Conservation (phyloP, 371 early-diverging fungal species). For the Lichtheimia corymbifera region DNA sequence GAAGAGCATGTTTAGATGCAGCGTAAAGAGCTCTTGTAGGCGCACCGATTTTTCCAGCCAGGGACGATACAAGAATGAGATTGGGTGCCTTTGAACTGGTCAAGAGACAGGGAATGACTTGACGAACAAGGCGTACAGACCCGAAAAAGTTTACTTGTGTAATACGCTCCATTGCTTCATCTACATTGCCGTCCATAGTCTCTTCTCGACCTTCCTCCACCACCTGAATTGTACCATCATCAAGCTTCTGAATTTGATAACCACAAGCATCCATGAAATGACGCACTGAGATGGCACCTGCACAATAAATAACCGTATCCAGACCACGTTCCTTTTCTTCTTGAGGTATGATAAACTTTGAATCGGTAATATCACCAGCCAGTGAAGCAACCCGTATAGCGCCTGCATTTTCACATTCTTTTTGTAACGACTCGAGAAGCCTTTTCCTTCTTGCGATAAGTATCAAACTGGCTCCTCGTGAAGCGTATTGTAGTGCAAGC, state of each 20-base stretch:
- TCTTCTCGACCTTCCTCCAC: not conserved
- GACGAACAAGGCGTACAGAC: conserved; percentile 60
- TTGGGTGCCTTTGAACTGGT: conserved; percentile 51
- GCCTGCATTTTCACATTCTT: conserved; percentile 44
- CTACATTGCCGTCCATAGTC: conserved; percentile 5
- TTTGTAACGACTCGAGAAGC: conserved; percentile 50
- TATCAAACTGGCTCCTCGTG: conserved; percentile 66
- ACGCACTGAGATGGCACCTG: conserved; percentile 69
- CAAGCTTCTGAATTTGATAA: conserved; percentile 12
- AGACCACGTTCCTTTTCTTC: conserved; percentile 33
- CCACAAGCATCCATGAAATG: conserved; percentile 58
- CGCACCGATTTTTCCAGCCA: conserved; percentile 78
- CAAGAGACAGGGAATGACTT: conserved; percentile 62
- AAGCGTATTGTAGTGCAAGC: conserved; percentile 72
- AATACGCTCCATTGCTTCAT: conserved; percentile 39
- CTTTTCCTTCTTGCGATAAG: conserved; percentile 67
- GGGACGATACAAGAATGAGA: conserved; percentile 78
- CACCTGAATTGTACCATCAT: conserved; percentile 10
- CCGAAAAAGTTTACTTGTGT: conserved; percentile 69
- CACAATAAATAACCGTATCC: conserved; percentile 71
- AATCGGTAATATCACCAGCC: conserved; percentile 39
- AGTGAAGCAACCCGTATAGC: conserved; percentile 19
- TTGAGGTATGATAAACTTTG: conserved; percentile 7
- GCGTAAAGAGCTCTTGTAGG: conserved; percentile 85
- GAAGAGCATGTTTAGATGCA: conserved; percentile 81